Evolutionary conservation across 1,284 basidiomycete species (phyloP), one percentile per base, ranked within the genome.

Genomic region (Cystobasidiaceae sp.): DNA sequence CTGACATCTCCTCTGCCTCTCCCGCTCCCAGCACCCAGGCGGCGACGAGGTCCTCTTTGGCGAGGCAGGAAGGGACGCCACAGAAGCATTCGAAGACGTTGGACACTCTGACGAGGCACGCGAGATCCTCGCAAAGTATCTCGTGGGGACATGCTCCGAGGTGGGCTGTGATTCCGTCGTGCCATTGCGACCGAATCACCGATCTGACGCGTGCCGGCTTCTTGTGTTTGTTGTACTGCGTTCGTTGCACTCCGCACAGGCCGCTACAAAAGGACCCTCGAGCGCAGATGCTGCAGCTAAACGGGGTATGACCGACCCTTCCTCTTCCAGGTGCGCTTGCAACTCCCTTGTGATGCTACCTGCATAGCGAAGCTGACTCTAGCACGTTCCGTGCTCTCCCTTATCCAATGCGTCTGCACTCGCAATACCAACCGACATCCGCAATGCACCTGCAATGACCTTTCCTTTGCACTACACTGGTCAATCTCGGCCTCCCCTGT

Each of bases 91-190:
- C 75, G 96, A 98, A 80, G 96, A 98, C 77, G 93, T 98, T 51
- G 94, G 96, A 46, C 94, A 98, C 83, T 97, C 93, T 17, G 96
- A 98, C 75, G 96, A 98, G 79, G 96, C 94, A 17, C 86, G 94
- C 67, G 86, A 82, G n/a, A 83, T 96, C 69, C 83, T 99, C 64
- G 83, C 84, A n/a, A 73, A 75, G 43, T 77, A 79, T 71, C 73
- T 74, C 51, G 77, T 78, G 28, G 78, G 68, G 84, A 79, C 73
- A 82, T 93, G 85, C 78, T 83, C 58, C 72, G 81, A 73, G 66
- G 79, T 79, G 59, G 67, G 77, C 76, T 6, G 21, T n/a, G n/a
- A n/a, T 3, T 30, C 28, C 27, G 28, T 32, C 0, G 6, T 33
- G 21, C 32, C 8, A 23, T 39, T 62, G 39, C 63, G 11, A n/a